These are phyloP conservation scores for Globisporangium abappressorium DNA, from an alignment of 352 stramenopile species.

Conservation along the genomic window DNA sequence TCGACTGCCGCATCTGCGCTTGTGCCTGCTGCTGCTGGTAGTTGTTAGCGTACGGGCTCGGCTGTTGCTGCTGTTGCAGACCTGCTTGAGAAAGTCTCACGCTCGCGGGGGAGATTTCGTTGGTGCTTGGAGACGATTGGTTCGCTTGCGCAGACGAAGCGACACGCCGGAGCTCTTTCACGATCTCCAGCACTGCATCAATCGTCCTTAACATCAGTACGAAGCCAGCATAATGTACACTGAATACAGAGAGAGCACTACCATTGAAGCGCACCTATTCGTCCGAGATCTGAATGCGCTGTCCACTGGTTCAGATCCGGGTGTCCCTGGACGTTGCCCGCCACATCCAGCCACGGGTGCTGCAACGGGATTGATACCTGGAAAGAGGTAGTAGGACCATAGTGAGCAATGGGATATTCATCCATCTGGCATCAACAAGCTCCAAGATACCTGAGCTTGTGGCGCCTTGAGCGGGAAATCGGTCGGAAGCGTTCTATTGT, in stretches of 20 bases:
- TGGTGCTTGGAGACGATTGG: neutral
- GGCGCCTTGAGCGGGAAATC: conserved; percentile 75
- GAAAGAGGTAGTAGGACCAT: neutral
- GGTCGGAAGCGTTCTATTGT: conserved; percentile 52
- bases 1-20: conserved; percentile 1
- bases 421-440: neutral
- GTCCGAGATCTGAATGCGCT: conserved; percentile 76
- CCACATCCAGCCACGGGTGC: conserved; percentile 70
- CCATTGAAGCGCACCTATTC: conserved; percentile 39
- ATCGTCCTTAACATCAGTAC: neutral
- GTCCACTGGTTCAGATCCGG: conserved; percentile 79
- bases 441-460: conserved; percentile 41
- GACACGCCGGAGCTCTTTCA: conserved; percentile 44
- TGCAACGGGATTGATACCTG: conserved; percentile 70
- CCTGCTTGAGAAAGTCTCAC: conserved; percentile 7
- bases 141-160: conserved; percentile 16
- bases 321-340: conserved; percentile 67
- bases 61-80: conserved; percentile 4
- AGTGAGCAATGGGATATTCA: neutral
- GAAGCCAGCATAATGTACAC: no score
- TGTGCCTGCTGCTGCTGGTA: conserved; percentile 19
- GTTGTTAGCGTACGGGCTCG: conserved; percentile 8
- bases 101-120: conserved; percentile 1
- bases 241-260: neutral
- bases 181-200: conserved; percentile 58